These are phyloP conservation scores for Endocarpon pusillum DNA, from an alignment of 495 filamentous ascomycete species.

Conservation along the genomic window DNA sequence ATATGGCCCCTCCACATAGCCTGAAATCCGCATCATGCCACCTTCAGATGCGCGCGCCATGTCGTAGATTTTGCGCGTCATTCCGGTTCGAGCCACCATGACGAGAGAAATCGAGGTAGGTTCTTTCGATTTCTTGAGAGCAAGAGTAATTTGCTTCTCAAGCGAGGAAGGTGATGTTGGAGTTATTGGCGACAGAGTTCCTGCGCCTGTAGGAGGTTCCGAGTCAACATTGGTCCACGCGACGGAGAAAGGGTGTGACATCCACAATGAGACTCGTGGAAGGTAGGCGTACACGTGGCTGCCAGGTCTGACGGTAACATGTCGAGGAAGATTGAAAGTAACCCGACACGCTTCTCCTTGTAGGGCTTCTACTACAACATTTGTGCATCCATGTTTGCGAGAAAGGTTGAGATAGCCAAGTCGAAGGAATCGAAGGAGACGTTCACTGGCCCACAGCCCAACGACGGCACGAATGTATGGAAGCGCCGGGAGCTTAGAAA, in stretches of 20 bases:
- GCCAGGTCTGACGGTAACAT: constrained; percentile 55
- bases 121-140: constrained; percentile 9
- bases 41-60: constrained; percentile 42
- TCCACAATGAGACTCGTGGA: constrained; percentile 53
- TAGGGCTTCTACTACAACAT: constrained; percentile 30
- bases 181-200: neutral
- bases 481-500: constrained; percentile 41
- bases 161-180: neutral
- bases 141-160: neutral
- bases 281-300: constrained; percentile 74
- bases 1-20: constrained; percentile 72
- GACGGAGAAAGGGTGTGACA: constrained; percentile 43
- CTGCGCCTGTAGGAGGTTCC: neutral
- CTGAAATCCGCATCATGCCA: constrained; percentile 39
- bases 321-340: constrained; percentile 61
- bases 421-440: constrained; percentile 33
- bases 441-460: constrained; percentile 48
- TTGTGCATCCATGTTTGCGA: constrained; percentile 19
- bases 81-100: constrained; percentile 61
- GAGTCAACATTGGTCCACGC: constrained; percentile 26
- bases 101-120: constrained; percentile 58
- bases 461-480: constrained; percentile 43
- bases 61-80: constrained; percentile 61
- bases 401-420: constrained; percentile 44
- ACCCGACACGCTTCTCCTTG: constrained; percentile 38